Conservation (phyloP, 176 grass and related monocot genomes). For the Eragrostis curvula region DNA sequence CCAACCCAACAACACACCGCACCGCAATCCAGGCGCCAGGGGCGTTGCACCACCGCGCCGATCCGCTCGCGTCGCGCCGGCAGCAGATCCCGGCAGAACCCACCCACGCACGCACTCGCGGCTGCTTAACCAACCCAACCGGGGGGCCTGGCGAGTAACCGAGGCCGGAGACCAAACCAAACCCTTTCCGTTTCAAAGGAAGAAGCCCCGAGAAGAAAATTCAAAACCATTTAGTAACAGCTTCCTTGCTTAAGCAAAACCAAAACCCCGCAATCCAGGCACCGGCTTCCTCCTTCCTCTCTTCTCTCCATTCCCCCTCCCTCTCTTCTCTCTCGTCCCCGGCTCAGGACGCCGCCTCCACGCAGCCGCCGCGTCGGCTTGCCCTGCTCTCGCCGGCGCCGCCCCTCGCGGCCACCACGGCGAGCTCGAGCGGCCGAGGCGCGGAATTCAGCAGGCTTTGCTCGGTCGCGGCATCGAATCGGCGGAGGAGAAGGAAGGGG, state of each 20-base stretch:
- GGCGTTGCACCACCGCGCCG: too few species aligned
- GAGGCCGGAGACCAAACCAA: background rate
- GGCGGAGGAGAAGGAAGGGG: background rate
- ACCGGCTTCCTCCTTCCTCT: conserved; percentile 13
- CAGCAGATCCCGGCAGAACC: conserved; percentile 28
- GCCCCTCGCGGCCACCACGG: background rate
- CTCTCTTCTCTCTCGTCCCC: conserved; percentile 28
- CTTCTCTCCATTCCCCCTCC: background rate
- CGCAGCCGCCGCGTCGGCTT: background rate
- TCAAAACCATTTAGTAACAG: conserved; percentile 50
- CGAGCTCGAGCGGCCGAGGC: background rate
- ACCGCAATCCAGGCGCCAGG: too few species aligned
- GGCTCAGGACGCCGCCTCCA: conserved; percentile 37
- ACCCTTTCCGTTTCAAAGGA: conserved; percentile 21
- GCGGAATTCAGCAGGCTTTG: background rate
- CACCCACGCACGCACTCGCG: too few species aligned
- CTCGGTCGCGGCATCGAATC: conserved; percentile 27
- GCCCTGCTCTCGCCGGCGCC: background rate
- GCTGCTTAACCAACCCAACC: background rate
- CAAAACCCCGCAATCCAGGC: conserved; percentile 27
- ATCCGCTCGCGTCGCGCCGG: too few species aligned
- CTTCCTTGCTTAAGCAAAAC: conserved; percentile 40
- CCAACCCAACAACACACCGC: too few species aligned
- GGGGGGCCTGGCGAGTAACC: too few species aligned
- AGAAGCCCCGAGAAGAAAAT: conserved; percentile 23